phyloP scores from a whole-genome alignment of 2,329 filamentous ascomycete genomes.

The Hymenoscyphus fructigenus region DNA sequence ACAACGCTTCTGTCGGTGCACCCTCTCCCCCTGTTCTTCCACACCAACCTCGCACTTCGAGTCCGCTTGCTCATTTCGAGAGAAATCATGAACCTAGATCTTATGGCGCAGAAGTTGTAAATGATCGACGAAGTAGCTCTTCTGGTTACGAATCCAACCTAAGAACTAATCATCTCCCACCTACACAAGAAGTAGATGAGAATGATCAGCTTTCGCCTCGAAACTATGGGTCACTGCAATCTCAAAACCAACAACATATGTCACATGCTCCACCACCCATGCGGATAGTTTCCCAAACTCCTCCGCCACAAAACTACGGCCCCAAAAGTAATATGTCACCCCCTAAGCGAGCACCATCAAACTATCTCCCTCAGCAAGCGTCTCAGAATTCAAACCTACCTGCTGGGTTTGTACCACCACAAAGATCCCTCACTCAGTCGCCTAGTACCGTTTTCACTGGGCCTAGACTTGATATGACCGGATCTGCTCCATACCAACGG shows the following conservation, averaged over 20 bases:
- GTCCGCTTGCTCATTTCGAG: conserved; percentile 65
- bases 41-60: conserved; percentile 64
- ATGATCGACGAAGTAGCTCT: conserved; percentile 51
- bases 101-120: conserved; percentile 39
- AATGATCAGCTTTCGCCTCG: conserved; percentile 43
- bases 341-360: conserved; percentile 53
- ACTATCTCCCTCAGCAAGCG: conserved; percentile 46
- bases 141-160: conserved; percentile 54
- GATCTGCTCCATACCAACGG: conserved; percentile 46
- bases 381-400: conserved; percentile 32
- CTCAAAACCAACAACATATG: conserved; percentile 21
- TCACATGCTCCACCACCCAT: conserved; percentile 35
- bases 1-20: conserved; percentile 32
- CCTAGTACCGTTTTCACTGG: conserved; percentile 54
- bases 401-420: conserved; percentile 50
- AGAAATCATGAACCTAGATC: conserved; percentile 35
- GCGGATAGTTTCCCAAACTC: conserved; percentile 45
- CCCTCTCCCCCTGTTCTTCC: conserved; percentile 49
- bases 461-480: conserved; percentile 40
- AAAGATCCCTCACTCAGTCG: conserved; percentile 62
- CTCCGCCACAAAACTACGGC: conserved; percentile 43
- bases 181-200: conserved; percentile 63
- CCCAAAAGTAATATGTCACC: conserved; percentile 52
- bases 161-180: conserved; percentile 52
- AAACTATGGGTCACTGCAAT: conserved; percentile 26